phyloP scores from a whole-genome alignment of 2,329 filamentous ascomycete species.

The Verticillium alfalfae region DNA sequence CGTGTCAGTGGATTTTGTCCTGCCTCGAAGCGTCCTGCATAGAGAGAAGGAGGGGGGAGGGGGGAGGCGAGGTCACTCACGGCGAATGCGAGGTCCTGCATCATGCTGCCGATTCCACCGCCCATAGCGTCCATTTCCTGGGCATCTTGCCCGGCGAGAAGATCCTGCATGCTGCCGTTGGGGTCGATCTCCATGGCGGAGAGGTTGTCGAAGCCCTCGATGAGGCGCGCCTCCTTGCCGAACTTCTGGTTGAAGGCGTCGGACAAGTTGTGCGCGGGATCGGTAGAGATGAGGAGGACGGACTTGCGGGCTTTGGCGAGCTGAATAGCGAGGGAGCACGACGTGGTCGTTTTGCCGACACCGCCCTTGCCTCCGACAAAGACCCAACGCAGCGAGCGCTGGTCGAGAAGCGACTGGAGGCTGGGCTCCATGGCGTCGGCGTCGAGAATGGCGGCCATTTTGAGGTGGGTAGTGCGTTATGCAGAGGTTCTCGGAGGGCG shows the following conservation, averaged over 20 bases:
- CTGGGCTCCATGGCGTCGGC: conserved; percentile 84
- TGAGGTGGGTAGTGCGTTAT: conserved; percentile 22
- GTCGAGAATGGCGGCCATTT: conserved; percentile 45
- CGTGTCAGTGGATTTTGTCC: neutral
- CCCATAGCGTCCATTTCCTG: conserved; percentile 58
- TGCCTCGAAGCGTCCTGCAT: neutral
- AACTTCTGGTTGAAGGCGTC: conserved; percentile 99
- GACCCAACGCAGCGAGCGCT: conserved; percentile 95
- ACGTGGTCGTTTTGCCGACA: conserved; percentile 99
- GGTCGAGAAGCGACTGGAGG: conserved; percentile 90
- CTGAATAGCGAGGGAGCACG: conserved; percentile 96
- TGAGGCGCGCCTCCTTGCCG: conserved; percentile 90
- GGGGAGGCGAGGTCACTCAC: conserved; percentile 43
- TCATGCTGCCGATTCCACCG: conserved; percentile 83
- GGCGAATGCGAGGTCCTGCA: conserved; percentile 96
- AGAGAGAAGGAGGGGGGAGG: neutral
- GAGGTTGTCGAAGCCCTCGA: conserved; percentile 88
- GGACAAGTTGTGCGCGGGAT: conserved; percentile 95
- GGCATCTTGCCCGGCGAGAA: conserved; percentile 72
- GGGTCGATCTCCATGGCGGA: conserved; percentile 99
- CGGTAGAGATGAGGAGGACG: conserved; percentile 95
- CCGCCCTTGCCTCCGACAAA: conserved; percentile 98
- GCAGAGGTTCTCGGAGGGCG: conserved; percentile 1
- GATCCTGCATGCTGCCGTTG: conserved; percentile 94
- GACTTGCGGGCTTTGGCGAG: conserved; percentile 91